phyloP scores from a whole-genome alignment of 176 grass and related monocot species.

The Eleusine indica region DNA sequence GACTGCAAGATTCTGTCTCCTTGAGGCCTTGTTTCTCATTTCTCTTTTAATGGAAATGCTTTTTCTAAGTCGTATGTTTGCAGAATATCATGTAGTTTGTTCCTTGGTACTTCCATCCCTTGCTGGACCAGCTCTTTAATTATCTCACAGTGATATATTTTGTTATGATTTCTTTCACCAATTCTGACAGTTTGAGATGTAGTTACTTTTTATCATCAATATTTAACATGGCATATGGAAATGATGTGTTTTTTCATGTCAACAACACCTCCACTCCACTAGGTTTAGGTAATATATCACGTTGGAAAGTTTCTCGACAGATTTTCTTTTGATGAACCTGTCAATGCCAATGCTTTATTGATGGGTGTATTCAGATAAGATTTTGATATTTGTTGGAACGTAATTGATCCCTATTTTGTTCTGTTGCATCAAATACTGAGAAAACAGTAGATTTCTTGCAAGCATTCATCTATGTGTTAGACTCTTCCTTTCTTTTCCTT shows the following conservation, averaged over 20 bases:
- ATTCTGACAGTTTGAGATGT: not conserved
- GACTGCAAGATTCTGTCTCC: not conserved
- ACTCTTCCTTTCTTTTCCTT: conserved; percentile 8
- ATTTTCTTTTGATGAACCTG: not conserved
- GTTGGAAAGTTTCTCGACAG: not conserved
- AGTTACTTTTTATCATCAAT: not conserved
- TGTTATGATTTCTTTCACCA: not conserved
- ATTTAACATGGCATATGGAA: not conserved
- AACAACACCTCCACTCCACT: not conserved
- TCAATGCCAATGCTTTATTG: not conserved
- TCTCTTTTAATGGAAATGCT: not conserved
- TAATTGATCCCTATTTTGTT: not conserved
- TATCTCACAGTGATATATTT: not conserved
- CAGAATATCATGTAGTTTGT: not conserved
- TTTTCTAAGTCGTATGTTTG: not conserved
- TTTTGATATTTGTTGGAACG: not conserved
- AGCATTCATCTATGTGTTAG: not conserved
- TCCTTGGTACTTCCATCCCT: conserved; percentile 8
- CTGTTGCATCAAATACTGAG: not conserved
- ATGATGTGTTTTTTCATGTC: not conserved
- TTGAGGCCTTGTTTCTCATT: not conserved
- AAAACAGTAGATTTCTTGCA: not conserved
- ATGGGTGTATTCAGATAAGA: conserved; percentile 8
- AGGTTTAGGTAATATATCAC: not conserved
- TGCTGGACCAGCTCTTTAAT: conserved; percentile 1